A percentile compares a stretch with the other conserved stretches of the same genome.
phyloP scores from a whole-genome alignment of 2,329 filamentous ascomycete species.

The Aureobasidium zeae region DNA sequence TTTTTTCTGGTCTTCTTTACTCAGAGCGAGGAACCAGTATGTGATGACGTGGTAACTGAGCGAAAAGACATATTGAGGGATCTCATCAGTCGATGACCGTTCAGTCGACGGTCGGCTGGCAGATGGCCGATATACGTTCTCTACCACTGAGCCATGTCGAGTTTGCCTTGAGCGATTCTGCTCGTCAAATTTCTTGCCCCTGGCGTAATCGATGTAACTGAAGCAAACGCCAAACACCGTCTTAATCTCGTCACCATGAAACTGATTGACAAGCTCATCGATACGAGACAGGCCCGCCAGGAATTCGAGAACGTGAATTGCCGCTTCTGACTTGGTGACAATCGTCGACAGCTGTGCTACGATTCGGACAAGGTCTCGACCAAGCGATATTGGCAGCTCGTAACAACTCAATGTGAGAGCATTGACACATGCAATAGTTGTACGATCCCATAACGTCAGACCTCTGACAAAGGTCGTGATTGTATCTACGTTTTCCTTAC shows the following conservation, averaged over 20 bases:
- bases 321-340: constrained; percentile 84
- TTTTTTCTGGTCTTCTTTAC: constrained; percentile 73
- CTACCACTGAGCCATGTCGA: constrained; percentile 3
- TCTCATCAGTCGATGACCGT: constrained; percentile 68
- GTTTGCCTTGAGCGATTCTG: constrained; percentile 12
- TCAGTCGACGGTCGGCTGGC: no score
- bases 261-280: constrained; percentile 76
- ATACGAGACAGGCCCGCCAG: constrained; percentile 79
- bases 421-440: constrained; percentile 88
- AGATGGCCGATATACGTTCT: constrained; percentile 19
- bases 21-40: constrained; percentile 92
- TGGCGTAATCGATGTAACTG: constrained; percentile 80
- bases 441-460: constrained; percentile 46
- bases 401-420: constrained; percentile 91
- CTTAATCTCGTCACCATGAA: constrained; percentile 83
- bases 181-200: constrained; percentile 42
- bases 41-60: constrained; percentile 91
- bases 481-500: constrained; percentile 79
- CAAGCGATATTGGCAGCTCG: constrained; percentile 79
- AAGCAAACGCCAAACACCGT: constrained; percentile 94
- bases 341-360: constrained; percentile 91
- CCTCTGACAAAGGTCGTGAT: constrained; percentile 79
- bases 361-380: constrained; percentile 75
- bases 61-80: constrained; percentile 89
- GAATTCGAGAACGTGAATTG: constrained; percentile 92